These are phyloP conservation scores for Collybiopsis luxurians DNA, from an alignment of 768 basidiomycete species.

Conservation along the genomic window DNA sequence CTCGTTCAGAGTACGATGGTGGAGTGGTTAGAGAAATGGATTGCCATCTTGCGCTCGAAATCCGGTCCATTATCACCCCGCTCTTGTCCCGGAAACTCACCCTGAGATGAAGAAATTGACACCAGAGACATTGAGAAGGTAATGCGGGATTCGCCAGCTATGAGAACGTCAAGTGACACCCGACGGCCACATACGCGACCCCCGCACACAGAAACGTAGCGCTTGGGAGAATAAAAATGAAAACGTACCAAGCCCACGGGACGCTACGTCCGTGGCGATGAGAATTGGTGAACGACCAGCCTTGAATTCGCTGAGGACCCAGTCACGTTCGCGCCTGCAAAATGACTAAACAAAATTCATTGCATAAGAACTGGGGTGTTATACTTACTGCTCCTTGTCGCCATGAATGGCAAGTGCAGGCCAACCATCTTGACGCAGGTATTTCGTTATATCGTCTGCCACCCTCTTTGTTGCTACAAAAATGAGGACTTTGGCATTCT, in stretches of 20 bases:
- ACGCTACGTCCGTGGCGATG: constrained; percentile 98
- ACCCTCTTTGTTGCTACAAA: constrained; percentile 98
- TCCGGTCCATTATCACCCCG: constrained; percentile 32
- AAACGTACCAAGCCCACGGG: constrained; percentile 98
- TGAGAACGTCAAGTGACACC: constrained; percentile 4
- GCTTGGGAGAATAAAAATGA: constrained; percentile 37
- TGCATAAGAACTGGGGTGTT: background rate
- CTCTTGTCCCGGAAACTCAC: constrained; percentile 23
- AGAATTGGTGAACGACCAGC: constrained; percentile 96
- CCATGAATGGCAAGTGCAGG: constrained; percentile 99
- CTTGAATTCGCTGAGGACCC: constrained; percentile 98
- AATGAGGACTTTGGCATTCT: constrained; percentile 98
- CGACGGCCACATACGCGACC: background rate
- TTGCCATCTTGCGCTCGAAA: constrained; percentile 23
- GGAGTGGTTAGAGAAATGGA: constrained; percentile 42
- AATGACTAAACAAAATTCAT: constrained; percentile 1
- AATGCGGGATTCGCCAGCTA: constrained; percentile 2
- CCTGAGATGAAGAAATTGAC: constrained; percentile 20
- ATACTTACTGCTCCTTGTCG: constrained; percentile 93
- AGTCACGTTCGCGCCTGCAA: constrained; percentile 91
- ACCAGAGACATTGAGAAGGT: constrained; percentile 12
- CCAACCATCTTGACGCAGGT: constrained; percentile 97
- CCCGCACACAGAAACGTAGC: constrained; percentile 28
- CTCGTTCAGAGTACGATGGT: constrained; percentile 25
- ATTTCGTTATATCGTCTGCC: constrained; percentile 98